Conservation (phyloP, 345 rosid species). For the Cardamine occulta region DNA sequence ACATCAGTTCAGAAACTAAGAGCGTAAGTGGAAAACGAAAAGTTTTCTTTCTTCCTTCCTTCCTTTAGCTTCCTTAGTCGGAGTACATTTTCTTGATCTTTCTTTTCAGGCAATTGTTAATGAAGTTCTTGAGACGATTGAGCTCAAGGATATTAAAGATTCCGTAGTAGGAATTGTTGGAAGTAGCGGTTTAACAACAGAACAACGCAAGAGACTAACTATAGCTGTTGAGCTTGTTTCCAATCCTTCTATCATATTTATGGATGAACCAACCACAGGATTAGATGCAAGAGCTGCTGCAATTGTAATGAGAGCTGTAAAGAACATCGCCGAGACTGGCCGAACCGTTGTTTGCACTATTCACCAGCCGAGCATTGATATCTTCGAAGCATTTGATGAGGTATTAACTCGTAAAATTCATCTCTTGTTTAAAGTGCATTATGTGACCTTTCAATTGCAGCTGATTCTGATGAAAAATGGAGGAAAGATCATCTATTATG, state of each 20-base stretch:
- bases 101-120: conserved; percentile 42
- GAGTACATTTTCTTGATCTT: conserved; percentile 12
- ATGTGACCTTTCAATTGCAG: conserved; percentile 33
- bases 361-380: conserved; percentile 60
- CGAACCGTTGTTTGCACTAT: conserved; percentile 62
- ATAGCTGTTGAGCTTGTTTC: conserved; percentile 62
- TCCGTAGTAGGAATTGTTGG: conserved; percentile 54
- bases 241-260: conserved; percentile 57
- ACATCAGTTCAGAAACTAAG: conserved; percentile 46
- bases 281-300: conserved; percentile 65
- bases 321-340: conserved; percentile 53
- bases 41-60: background rate
- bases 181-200: conserved; percentile 51
- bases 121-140: conserved; percentile 54
- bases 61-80: background rate
- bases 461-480: conserved; percentile 52
- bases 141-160: conserved; percentile 52
- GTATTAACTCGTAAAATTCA: conserved; percentile 27
- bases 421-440: background rate
- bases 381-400: conserved; percentile 58
- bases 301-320: conserved; percentile 61
- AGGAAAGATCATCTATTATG: conserved; percentile 47
- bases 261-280: conserved; percentile 65
- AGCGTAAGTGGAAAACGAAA: conserved; percentile 26
- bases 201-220: conserved; percentile 58